These are phyloP conservation scores for Aristolochia contorta DNA, from an alignment of 164 flowering plant species.

Conservation along the genomic window DNA sequence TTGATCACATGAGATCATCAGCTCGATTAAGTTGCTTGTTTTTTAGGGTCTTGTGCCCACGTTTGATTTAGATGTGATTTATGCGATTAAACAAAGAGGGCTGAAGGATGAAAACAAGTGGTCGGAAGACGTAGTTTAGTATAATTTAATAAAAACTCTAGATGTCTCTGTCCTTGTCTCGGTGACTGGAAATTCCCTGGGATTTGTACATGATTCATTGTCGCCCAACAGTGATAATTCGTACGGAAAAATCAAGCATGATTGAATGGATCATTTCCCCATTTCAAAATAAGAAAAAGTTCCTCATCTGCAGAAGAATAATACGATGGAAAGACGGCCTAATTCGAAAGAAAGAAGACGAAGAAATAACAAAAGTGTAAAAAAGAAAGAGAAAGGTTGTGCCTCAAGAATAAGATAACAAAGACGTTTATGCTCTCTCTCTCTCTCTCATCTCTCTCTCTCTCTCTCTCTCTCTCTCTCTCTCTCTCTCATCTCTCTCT, in stretches of 20 bases:
- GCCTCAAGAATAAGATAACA: not conserved
- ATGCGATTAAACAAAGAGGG: too few relatives aligned
- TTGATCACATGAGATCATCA: too few relatives aligned
- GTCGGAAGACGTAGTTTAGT: too few relatives aligned
- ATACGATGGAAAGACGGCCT: conserved; percentile 5
- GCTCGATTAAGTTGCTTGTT: too few relatives aligned
- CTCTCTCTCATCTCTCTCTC: conserved; percentile 9
- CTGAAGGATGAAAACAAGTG: not conserved
- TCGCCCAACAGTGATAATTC: not conserved
- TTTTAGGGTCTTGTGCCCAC: too few relatives aligned
- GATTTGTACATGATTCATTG: too few relatives aligned
- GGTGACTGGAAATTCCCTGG: not conserved
- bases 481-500: too few relatives aligned
- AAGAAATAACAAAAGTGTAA: not conserved
- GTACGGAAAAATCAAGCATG: conserved; percentile 7
- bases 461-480: not conserved
- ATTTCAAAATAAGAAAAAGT: conserved; percentile 13
- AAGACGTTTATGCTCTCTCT: not conserved
- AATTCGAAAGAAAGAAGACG: not conserved
- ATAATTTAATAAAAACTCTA: too few relatives aligned
- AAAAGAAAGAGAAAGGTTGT: conserved; percentile 2
- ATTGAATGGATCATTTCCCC: conserved; percentile 17
- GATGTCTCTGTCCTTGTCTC: too few relatives aligned
- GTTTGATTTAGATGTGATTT: too few relatives aligned
- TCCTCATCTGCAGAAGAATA: conserved; percentile 20